Evolutionary conservation across 805 yeast species (phyloP).

Genomic region (Metschnikowia matae): DNA sequence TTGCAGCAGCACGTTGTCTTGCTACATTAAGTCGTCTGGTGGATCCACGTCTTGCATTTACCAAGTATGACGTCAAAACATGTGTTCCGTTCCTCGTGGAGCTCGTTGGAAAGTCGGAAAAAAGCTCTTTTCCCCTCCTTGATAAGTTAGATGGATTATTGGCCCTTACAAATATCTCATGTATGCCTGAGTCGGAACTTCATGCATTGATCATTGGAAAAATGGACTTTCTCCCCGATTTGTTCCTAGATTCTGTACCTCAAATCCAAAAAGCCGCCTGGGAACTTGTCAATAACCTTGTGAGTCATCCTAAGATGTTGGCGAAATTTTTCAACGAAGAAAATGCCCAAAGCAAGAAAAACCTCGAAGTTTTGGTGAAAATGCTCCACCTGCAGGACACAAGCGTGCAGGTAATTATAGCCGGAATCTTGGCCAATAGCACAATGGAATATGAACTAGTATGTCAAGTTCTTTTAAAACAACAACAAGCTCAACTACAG

Average conservation of each 20-base stretch:
- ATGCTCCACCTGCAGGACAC: slow-evolving; percentile 32
- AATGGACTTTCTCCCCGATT: slow-evolving; percentile 45
- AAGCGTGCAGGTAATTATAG: slow-evolving; percentile 23
- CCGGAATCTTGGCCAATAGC: slow-evolving; percentile 40
- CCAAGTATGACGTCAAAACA: slow-evolving; percentile 37
- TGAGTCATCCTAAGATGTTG: slow-evolving; percentile 37
- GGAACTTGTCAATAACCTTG: slow-evolving; percentile 62
- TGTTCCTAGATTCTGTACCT: slow-evolving; percentile 36
- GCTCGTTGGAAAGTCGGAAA: slow-evolving; percentile 13
- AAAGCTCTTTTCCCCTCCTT: slow-evolving; percentile 8
- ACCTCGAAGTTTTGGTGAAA: slow-evolving; percentile 30
- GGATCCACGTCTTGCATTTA: slow-evolving; percentile 41
- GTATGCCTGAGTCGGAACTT: slow-evolving; percentile 38
- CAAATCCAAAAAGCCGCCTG: slow-evolving; percentile 55
- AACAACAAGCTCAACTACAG: slow-evolving; percentile 12
- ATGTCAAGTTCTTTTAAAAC: slow-evolving; percentile 20
- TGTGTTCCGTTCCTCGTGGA: slow-evolving; percentile 48
- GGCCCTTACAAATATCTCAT: slow-evolving; percentile 66
- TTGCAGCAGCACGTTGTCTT: slow-evolving; percentile 37
- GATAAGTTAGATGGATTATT: slow-evolving; percentile 55
- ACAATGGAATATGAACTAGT: slow-evolving; percentile 37
- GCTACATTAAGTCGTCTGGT: slow-evolving; percentile 43
- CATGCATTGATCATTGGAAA: slow-evolving; percentile 39
- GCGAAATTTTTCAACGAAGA: slow-evolving; percentile 59
- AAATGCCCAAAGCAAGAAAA: slow-evolving; percentile 31